Evolutionary conservation across 2,329 filamentous ascomycete species (phyloP), one percentile per base, ranked within the genome.

Genomic region (Atkinsonella texensis): DNA sequence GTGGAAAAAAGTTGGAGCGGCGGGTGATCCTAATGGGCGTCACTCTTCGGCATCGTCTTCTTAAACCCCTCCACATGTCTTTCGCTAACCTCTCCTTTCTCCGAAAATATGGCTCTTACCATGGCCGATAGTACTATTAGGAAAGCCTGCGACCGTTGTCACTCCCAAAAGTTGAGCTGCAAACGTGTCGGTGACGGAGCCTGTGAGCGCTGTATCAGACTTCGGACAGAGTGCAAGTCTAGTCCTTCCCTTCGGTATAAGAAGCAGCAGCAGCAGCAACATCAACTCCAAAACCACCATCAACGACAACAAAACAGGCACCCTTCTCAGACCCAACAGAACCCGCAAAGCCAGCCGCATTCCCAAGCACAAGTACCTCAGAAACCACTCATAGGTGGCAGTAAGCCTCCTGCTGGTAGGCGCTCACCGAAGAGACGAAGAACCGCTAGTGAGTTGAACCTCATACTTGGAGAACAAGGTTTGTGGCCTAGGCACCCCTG

Each of bases 91-190:
- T 49, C 49, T 47, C 42, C 50, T 50, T 55, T 53, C 53, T 44
- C 55, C 50, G 59, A 58, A 57, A 52, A 53, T 41, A 59, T 53
- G 63, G 62, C 57, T 52, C 56, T 60, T 57, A 63, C 57, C 58
- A 70, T 70, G 68, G 58, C 65, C 56, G 68, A 70, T 54, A 62
- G 59, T 49, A 58, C 64, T 53, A 68, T 65, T 55, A 68, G 72
- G 52, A 71, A 69, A 52, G 71, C 71, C 52, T 74, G 71, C 60
- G 71, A 74, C 58, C 68, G 70, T 54, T 74, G 71, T 57, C 72
- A 74, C 56, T 59, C 59, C 17, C 70, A 74, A 57, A 74, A 74
- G 59, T 63, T 74, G 53, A 70, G 67, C 55, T 74, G 71, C 62
- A 73, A 70, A 57, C 66, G 71, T 48, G 59, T 62, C 52, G 64